These are phyloP conservation scores for Calonectria henricotiae DNA, from an alignment of 2,329 filamentous ascomycete genomes.

Conservation along the genomic window DNA sequence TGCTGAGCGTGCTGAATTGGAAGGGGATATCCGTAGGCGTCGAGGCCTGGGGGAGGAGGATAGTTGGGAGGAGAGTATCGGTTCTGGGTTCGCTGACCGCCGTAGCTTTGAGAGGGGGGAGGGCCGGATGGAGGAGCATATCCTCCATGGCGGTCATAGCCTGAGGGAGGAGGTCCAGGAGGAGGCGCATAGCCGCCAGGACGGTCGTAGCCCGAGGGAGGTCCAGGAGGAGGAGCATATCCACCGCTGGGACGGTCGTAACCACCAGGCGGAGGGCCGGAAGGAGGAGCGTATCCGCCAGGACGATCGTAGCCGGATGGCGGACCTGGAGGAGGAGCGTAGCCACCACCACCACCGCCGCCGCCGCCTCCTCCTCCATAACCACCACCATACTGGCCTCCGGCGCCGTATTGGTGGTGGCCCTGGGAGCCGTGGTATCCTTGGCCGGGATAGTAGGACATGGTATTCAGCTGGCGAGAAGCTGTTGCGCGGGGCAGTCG, in stretches of 20 bases:
- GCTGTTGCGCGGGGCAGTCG: background rate
- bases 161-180: constrained; percentile 44
- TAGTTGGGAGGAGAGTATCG: constrained; percentile 57
- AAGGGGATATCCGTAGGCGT: constrained; percentile 66
- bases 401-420: constrained; percentile 53
- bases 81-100: constrained; percentile 47
- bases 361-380: constrained; percentile 48
- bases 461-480: constrained; percentile 41
- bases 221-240: constrained; percentile 1
- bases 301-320: constrained; percentile 48
- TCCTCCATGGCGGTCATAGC: constrained; percentile 39
- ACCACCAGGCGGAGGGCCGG: constrained; percentile 51
- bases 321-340: constrained; percentile 52
- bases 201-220: background rate
- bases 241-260: constrained; percentile 33
- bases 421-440: constrained; percentile 59
- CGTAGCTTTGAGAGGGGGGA: constrained; percentile 44
- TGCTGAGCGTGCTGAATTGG: constrained; percentile 56
- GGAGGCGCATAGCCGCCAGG: constrained; percentile 46
- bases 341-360: constrained; percentile 49
- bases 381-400: constrained; percentile 22
- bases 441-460: constrained; percentile 63
- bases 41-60: constrained; percentile 62
- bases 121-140: constrained; percentile 48
- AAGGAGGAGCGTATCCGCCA: constrained; percentile 50